Evolutionary conservation across 371 early-diverging fungal genomes (phyloP).

Genomic region (Mucor lusitanicus): DNA sequence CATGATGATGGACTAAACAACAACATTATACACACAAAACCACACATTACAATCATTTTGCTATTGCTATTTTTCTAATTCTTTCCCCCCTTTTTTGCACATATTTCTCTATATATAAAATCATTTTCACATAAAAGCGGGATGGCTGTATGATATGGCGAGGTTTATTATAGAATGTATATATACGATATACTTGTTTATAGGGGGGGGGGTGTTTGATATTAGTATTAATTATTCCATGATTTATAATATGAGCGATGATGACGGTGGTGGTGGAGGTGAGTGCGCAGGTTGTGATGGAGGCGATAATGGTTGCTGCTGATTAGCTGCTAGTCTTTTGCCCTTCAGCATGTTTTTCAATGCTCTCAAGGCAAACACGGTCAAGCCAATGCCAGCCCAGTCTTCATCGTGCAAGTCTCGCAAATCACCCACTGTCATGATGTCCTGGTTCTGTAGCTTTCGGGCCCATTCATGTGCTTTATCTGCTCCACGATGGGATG

Average conservation of each 20-base stretch:
- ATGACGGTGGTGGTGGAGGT: not conserved
- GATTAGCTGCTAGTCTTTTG: slow-evolving; percentile 32
- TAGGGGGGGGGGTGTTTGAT: not conserved
- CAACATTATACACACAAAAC: not conserved
- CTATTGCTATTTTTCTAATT: not conserved
- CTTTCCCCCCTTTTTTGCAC: not conserved
- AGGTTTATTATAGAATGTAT: not conserved
- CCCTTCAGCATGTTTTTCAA: slow-evolving; percentile 81
- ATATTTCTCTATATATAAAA: slow-evolving; percentile 2
- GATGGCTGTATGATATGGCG: not conserved
- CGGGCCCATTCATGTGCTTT: slow-evolving; percentile 80
- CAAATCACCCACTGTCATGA: slow-evolving; percentile 84
- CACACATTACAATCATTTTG: not conserved
- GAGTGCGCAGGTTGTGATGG: not conserved
- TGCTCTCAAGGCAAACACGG: slow-evolving; percentile 87
- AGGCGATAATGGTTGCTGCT: slow-evolving; percentile 7
- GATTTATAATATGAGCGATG: not conserved
- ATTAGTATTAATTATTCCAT: not conserved
- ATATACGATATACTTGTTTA: not conserved
- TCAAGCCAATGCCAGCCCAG: slow-evolving; percentile 78
- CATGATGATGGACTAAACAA: slow-evolving; percentile 34
- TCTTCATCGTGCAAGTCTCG: slow-evolving; percentile 79
- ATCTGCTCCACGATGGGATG: slow-evolving; percentile 68
- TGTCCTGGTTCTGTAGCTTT: slow-evolving; percentile 75
- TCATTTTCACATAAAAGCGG: not conserved